Evolutionary conservation across 352 stramenopile species (phyloP), one percentile per base, ranked within the genome.

Genomic region (Globisporangium canariense): DNA sequence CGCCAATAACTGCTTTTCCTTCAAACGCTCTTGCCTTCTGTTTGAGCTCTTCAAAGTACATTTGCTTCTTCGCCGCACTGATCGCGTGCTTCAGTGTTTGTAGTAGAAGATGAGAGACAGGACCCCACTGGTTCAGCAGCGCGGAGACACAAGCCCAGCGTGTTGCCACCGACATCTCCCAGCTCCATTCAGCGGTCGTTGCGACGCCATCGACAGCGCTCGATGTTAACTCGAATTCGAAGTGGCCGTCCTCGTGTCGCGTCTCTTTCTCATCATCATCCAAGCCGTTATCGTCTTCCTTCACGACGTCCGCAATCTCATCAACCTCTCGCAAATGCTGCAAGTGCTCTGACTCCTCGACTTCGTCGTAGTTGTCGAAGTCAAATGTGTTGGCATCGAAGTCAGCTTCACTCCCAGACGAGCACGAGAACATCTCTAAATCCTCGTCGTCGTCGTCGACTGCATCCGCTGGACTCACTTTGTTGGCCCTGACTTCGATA

Each of bases 321-420:
- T 86, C 84, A 49, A 96, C 78, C 36, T 97, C 89, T 2, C 83
- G 80, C 16, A 97, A 65, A 69, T 96, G 88, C 55, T 96, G 86
- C 22, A 94, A 59, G 57, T 93, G 82, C 20, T 93, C 89, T 0
- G 81, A 91, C 47, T 94, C 86, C 36, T 92, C 80, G 2, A 83
- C 73, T 73, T 93, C 84, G 43, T 91, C 84, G 47, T 77, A 75
- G 57, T 77, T 80, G 32, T 76, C 76, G 32, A 72, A 54, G 45
- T 70, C 55, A 43, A 74, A 64, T 34, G 30, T 51, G 46, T 90
- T 75, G 8, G 77, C 70, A 65, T 81, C 76, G 49, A 79, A 71
- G 6, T 79, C 76, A 46, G 64, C 64, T 11, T 80, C 79, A 25
- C 68, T 79, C 30, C 59, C 68, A 1, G 67, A 84, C 13, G 65